Percentiles rank a stretch among this genome's conserved stretches.
Conservation (phyloP, 225 moss, liverwort and hornwort genomes). For the Lunularia cruciata region DNA sequence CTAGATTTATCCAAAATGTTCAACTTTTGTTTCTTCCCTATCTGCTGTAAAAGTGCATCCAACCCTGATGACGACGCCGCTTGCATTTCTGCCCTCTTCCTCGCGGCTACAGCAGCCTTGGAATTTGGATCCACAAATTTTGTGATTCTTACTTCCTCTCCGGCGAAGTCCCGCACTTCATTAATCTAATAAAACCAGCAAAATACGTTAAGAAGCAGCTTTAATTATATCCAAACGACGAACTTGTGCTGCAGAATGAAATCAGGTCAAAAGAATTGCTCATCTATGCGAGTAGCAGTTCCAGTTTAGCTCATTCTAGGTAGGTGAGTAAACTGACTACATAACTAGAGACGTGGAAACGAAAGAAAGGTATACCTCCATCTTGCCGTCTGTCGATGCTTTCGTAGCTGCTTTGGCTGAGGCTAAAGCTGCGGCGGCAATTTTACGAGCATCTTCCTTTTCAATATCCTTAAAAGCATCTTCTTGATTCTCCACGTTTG, state of each 20-base stretch:
- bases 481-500: background rate
- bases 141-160: constrained; percentile 54
- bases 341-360: no score
- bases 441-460: constrained; percentile 51
- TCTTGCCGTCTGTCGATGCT: constrained; percentile 43
- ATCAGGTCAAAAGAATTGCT: no score
- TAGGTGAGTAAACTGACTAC: no score
- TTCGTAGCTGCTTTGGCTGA: constrained; percentile 46
- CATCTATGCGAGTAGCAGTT: no score
- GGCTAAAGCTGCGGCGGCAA: constrained; percentile 44
- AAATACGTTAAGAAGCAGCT: background rate
- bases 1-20: constrained; percentile 97
- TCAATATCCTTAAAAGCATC: constrained; percentile 27
- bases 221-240: no score
- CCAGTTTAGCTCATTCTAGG: no score
- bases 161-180: constrained; percentile 60
- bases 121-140: constrained; percentile 55
- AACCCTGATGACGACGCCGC: constrained; percentile 79
- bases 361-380: no score
- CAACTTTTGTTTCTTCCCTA: constrained; percentile 88
- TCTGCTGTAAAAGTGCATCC: constrained; percentile 78
- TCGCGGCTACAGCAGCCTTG: constrained; percentile 55
- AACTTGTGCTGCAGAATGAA: no score
- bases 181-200: constrained; percentile 49
- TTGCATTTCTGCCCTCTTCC: constrained; percentile 81